Base-by-base conservation (phyloP, 495 filamentous ascomycete species). In the Trichoderma gamsii region DNA sequence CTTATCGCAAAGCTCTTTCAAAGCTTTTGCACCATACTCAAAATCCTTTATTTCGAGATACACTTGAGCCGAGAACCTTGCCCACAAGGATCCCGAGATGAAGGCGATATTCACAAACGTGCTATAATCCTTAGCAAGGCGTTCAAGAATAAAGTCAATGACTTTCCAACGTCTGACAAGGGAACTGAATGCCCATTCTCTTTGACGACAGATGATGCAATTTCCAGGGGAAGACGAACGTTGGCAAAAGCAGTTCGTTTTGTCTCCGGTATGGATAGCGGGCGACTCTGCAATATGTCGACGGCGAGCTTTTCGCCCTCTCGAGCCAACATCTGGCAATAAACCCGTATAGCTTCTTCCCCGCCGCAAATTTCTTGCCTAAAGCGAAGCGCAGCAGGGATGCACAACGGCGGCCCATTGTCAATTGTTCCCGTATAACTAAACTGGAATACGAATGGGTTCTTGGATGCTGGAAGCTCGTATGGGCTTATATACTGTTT, bases 301-400 rank as follows among this genome's bases (percentile, higher is more conserved):
- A 89, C 86, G 12, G 88, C 83, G 5, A 80, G 69, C 59, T 83
- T 77, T 2, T 84, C 91, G 0, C 80, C 90, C 64, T 85, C 77
- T 9, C 79, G 78, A 11, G 87, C 88, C 7, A 94, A 72, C 0
- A 74, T 69, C 16, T 77, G 71, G 64, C 78, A 80, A 71, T 95
- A 94, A 0, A 71, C 71, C 67, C 82, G 81, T 68, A 96, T 89
- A 0, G 76, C 79, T 12, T 85, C 80, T 70, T 96, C 92, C 27
- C 92, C 92, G 25, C 90, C 91, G 70, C 87, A 88, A 66, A 90
- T 76, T n/a, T 85, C 76, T 4, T 76, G 68, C n/a, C 92, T 81
- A 75, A 88, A 94, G 35, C 81, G 79, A 27, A 94, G 72, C 0
- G 90, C 90, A 2, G 85, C 87, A 1, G 84, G 80, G 6, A 93